These are phyloP conservation scores for Beauveria sp. DNA, from an alignment of 2,329 filamentous ascomycete species.

Conservation along the genomic window DNA sequence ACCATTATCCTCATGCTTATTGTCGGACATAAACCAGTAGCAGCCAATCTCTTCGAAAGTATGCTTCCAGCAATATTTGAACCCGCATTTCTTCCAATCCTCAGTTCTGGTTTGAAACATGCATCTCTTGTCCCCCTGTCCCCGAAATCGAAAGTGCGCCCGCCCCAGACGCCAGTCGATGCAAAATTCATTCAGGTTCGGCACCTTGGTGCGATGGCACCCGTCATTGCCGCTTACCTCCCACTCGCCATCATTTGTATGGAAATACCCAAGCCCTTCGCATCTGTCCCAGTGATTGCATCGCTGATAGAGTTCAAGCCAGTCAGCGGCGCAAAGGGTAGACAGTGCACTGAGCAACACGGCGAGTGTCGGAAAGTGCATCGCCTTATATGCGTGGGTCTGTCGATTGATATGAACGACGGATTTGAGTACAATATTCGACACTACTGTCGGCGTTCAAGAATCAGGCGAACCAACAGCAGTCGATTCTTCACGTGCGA, in stretches of 20 bases:
- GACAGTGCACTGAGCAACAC: not conserved
- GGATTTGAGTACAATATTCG: not conserved
- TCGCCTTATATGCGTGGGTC: not conserved
- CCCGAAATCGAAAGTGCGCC: slow-evolving; percentile 10
- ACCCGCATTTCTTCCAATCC: not conserved
- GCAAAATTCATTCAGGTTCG: slow-evolving; percentile 10
- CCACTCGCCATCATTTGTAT: slow-evolving; percentile 13
- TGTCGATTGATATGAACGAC: not conserved
- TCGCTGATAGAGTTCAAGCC: not conserved
- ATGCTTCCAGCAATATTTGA: not conserved
- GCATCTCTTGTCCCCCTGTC: slow-evolving; percentile 12
- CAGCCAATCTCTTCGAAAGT: not conserved
- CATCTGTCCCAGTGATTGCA: not conserved
- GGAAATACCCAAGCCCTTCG: slow-evolving; percentile 19
- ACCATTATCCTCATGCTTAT: slow-evolving; percentile 8
- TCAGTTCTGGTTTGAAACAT: not conserved
- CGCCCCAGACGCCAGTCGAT: slow-evolving; percentile 6
- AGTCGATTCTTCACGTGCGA: not conserved
- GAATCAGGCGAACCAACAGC: not conserved
- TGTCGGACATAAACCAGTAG: not conserved
- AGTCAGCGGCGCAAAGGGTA: not conserved
- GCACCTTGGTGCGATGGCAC: slow-evolving; percentile 12
- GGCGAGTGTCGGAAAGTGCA: not conserved
- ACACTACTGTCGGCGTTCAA: not conserved
- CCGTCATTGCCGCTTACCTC: slow-evolving; percentile 10